Evolutionary conservation across 2,329 filamentous ascomycete genomes (phyloP).

Genomic region (Sarocladium oryzae): DNA sequence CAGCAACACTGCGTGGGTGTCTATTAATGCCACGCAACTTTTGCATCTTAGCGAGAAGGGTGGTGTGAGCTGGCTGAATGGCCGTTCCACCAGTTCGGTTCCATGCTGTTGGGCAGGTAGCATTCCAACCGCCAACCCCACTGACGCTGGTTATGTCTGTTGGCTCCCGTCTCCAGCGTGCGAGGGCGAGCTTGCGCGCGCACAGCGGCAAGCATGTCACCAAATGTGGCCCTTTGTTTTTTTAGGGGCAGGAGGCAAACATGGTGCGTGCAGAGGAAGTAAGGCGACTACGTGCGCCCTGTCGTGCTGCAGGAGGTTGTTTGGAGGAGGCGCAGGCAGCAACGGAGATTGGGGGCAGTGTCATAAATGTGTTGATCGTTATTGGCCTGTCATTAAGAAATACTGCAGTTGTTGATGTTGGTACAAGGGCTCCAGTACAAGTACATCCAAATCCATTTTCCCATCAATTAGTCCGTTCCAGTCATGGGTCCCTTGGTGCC

Average conservation of each 20-base stretch:
- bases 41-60: no score
- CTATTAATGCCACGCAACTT: not conserved
- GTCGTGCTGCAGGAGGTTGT: not conserved
- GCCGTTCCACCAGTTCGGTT: not conserved
- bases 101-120: conserved; percentile 1
- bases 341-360: not conserved
- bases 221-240: not conserved
- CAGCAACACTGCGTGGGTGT: not conserved
- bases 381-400: no score
- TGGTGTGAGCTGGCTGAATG: not conserved
- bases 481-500: conserved; percentile 1
- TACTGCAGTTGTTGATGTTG: not conserved
- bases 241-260: not conserved
- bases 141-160: not conserved
- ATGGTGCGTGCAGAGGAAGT: no score
- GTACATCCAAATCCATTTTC: not conserved
- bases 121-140: not conserved
- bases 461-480: conserved; percentile 6
- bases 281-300: no score
- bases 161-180: not conserved
- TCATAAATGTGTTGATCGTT: no score
- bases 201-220: not conserved
- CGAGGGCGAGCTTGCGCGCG: not conserved
- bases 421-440: not conserved
- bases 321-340: not conserved